Percentiles rank a stretch among this genome's conserved stretches.
These are phyloP conservation scores for Scutellaria minor DNA, from an alignment of 257 asterid species.

Conservation along the genomic window DNA sequence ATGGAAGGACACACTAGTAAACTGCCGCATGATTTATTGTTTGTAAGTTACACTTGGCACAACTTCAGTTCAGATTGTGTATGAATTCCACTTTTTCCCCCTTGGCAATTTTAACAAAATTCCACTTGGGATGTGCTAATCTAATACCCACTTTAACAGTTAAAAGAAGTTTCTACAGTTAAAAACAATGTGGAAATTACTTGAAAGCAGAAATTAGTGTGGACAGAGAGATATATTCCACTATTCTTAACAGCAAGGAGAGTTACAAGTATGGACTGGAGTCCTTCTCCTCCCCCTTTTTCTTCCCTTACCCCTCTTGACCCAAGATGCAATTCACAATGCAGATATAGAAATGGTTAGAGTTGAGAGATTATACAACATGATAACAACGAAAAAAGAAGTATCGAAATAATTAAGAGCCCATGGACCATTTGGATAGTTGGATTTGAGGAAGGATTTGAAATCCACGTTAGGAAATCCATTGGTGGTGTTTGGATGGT, in stretches of 20 bases:
- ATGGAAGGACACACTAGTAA: constrained; percentile 10
- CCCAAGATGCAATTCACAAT: neutral
- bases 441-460: no score
- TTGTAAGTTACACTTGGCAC: neutral
- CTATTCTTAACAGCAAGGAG: neutral
- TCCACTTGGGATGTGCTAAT: neutral
- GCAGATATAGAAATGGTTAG: neutral
- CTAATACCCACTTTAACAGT: neutral
- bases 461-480: no score
- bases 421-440: no score
- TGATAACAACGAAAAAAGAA: neutral
- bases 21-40: neutral
- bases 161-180: neutral
- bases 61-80: neutral
- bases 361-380: neutral
- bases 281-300: neutral
- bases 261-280: neutral
- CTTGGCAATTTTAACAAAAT: neutral
- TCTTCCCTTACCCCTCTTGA: neutral
- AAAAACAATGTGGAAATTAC: neutral
- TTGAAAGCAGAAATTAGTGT: constrained; percentile 3
- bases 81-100: neutral
- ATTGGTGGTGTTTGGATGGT: no score
- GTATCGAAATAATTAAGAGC: neutral
- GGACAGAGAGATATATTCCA: neutral